These are phyloP conservation scores for Linnemannia hyalina DNA, from an alignment of 192 early-diverging fungal species.

Conservation along the genomic window DNA sequence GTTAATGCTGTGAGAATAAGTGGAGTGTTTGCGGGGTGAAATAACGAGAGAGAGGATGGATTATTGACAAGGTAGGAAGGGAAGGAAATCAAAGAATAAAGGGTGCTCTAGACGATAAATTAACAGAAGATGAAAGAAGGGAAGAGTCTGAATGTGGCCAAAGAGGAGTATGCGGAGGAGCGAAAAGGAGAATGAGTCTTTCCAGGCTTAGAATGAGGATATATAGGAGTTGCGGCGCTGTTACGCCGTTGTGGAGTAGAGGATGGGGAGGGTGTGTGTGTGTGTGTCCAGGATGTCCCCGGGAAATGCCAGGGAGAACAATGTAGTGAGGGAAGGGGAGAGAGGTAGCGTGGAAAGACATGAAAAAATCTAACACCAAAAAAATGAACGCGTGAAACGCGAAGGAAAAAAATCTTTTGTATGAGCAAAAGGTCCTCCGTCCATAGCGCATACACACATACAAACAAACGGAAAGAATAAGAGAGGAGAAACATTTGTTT, in stretches of 20 bases:
- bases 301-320: not conserved
- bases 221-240: not conserved
- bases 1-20: not conserved
- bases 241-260: not conserved
- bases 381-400: not conserved
- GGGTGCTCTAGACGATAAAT: not conserved
- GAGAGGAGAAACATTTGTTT: not conserved
- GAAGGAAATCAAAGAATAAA: not conserved
- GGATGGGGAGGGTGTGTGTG: not conserved
- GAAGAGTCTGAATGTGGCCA: not conserved
- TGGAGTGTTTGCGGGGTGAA: not conserved
- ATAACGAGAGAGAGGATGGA: not conserved
- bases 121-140: not conserved
- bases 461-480: not conserved
- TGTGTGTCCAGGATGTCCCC: not conserved
- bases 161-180: not conserved
- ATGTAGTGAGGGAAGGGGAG: not conserved
- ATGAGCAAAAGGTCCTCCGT: not conserved
- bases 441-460: no score
- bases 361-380: not conserved
- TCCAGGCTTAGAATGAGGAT: not conserved
- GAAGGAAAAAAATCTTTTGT: constrained; percentile 3
- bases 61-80: not conserved
- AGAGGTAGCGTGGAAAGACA: not conserved
- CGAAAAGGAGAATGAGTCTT: not conserved